These are phyloP conservation scores for Globisporangium alternatum DNA, from an alignment of 352 stramenopile genomes.

Conservation along the genomic window DNA sequence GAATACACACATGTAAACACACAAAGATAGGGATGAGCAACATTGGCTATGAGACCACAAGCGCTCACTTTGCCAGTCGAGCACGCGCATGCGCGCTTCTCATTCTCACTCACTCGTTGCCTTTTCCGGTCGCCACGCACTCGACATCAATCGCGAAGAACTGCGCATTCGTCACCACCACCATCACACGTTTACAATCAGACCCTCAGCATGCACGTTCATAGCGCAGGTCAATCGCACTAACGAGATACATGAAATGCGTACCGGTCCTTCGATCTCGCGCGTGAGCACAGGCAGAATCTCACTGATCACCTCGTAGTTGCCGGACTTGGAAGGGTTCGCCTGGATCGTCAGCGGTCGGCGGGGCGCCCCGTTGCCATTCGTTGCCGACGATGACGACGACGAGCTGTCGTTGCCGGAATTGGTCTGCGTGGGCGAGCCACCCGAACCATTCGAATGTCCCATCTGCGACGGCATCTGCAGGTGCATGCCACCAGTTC, in stretches of 20 bases:
- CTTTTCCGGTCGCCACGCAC: slow-evolving; percentile 87
- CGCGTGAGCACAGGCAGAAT: slow-evolving; percentile 72
- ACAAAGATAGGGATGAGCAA: background rate
- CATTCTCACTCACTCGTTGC: slow-evolving; percentile 49
- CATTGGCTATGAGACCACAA: background rate
- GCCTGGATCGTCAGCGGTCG: slow-evolving; percentile 60
- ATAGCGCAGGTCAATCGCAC: background rate
- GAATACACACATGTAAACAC: background rate
- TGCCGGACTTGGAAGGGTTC: slow-evolving; percentile 59
- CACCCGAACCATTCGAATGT: background rate
- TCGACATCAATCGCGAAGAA: slow-evolving; percentile 94
- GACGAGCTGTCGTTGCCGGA: slow-evolving; percentile 10
- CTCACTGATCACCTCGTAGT: slow-evolving; percentile 72
- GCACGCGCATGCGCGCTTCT: background rate
- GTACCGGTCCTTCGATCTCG: slow-evolving; percentile 75
- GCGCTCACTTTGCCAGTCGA: background rate
- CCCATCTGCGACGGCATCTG: slow-evolving; percentile 12
- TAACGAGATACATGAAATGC: background rate
- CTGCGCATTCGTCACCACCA: slow-evolving; percentile 19
- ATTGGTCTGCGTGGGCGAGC: slow-evolving; percentile 17
- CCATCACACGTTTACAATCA: slow-evolving; percentile 7
- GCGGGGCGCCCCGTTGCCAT: slow-evolving; percentile 15
- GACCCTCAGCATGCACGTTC: background rate
- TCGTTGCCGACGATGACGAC: slow-evolving; percentile 4
- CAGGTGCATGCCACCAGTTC: slow-evolving; percentile 1